Conservation (phyloP, 2,329 filamentous ascomycete genomes). For the Paraphaeosphaeria sporulosa region DNA sequence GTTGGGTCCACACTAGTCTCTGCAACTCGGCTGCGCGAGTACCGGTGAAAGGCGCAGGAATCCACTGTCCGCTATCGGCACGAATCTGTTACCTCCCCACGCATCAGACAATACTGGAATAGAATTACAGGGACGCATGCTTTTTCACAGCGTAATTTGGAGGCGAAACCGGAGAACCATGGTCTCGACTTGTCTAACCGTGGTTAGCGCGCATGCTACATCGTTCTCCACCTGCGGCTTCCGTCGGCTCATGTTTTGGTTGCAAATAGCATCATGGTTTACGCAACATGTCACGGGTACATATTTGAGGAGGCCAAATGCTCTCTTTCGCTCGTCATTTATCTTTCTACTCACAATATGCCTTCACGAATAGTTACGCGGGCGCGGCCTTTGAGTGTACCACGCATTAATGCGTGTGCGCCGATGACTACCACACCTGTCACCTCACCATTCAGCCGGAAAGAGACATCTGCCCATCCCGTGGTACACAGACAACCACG, state of each 20-base stretch:
- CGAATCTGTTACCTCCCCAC: background rate
- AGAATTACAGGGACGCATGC: background rate
- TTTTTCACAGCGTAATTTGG: background rate
- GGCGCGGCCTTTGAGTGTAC: background rate
- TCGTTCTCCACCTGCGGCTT: background rate
- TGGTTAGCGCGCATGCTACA: slow-evolving; percentile 7
- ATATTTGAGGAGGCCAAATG: slow-evolving; percentile 5
- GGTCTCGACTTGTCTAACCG: slow-evolving; percentile 3
- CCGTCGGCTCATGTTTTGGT: background rate
- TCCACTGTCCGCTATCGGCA: background rate
- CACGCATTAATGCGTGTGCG: background rate
- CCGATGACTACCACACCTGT: slow-evolving; percentile 7
- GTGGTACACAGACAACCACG: background rate
- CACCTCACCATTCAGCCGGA: background rate
- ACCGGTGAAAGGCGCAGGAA: background rate
- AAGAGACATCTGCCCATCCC: background rate
- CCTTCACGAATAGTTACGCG: background rate
- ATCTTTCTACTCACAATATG: background rate
- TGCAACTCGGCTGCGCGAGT: background rate
- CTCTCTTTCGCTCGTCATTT: background rate
- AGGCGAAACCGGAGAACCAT: slow-evolving; percentile 7
- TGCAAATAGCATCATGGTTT: background rate
- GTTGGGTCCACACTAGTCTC: background rate
- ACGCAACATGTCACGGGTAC: slow-evolving; percentile 7
- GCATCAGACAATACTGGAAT: background rate